Evolutionary conservation across 2,329 filamentous ascomycete species (phyloP).

Genomic region (Onygenales sp.): DNA sequence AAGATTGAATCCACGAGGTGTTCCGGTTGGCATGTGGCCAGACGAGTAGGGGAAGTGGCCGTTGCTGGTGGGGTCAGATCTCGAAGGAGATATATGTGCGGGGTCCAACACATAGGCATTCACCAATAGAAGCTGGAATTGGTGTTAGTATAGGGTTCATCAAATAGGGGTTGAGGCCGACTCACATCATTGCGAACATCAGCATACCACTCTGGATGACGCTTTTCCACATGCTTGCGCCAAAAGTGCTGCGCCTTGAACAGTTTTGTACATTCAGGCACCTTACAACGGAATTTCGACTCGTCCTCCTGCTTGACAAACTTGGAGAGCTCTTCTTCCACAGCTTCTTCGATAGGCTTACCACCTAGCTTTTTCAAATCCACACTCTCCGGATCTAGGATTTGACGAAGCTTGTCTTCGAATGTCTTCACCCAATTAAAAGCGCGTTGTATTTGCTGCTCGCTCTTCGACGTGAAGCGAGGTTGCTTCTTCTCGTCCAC

Average conservation of each 20-base stretch:
- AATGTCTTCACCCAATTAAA: slow-evolving; percentile 99
- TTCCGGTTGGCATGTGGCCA: slow-evolving; percentile 67
- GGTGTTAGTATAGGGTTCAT: slow-evolving; percentile 2
- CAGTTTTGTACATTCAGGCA: slow-evolving; percentile 88
- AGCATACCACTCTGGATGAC: slow-evolving; percentile 81
- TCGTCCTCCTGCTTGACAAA: slow-evolving; percentile 96
- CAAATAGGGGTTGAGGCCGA: slow-evolving; percentile 10
- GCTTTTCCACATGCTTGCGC: slow-evolving; percentile 96
- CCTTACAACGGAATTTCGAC: slow-evolving; percentile 92
- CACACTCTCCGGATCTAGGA: slow-evolving; percentile 79
- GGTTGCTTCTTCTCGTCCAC: slow-evolving; percentile 65
- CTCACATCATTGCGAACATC: slow-evolving; percentile 73
- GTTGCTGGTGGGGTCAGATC: slow-evolving; percentile 89
- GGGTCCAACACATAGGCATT: slow-evolving; percentile 94
- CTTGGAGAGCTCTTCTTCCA: slow-evolving; percentile 77
- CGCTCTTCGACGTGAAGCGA: slow-evolving; percentile 62
- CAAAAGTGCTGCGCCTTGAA: slow-evolving; percentile 98
- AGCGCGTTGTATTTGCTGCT: slow-evolving; percentile 85
- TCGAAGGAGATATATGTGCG: slow-evolving; percentile 83
- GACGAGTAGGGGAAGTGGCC: slow-evolving; percentile 83
- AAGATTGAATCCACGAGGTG: slow-evolving; percentile 84
- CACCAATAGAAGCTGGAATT: slow-evolving; percentile 66
- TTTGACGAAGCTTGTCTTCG: slow-evolving; percentile 89
- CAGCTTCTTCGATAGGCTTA: slow-evolving; percentile 71
- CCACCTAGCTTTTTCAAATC: slow-evolving; percentile 88